These are phyloP conservation scores for Fraxinus anomala DNA, from an alignment of 257 asterid genomes.

Conservation along the genomic window DNA sequence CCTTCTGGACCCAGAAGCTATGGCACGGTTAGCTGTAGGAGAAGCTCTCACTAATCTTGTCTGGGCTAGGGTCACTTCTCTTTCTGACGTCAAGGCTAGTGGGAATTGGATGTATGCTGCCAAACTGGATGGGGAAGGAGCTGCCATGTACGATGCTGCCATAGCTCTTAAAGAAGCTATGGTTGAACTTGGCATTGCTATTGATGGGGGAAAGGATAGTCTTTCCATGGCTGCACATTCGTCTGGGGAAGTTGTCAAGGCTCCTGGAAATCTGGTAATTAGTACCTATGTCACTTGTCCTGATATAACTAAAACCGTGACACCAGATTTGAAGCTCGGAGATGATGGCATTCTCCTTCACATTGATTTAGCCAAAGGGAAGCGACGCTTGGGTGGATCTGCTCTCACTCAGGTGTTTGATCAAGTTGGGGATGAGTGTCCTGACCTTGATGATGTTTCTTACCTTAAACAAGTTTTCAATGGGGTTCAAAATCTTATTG, in stretches of 20 bases:
- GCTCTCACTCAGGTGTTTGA: slow-evolving; percentile 90
- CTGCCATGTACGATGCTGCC: slow-evolving; percentile 94
- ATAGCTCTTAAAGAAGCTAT: slow-evolving; percentile 87
- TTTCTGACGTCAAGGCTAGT: slow-evolving; percentile 86
- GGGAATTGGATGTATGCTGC: slow-evolving; percentile 99
- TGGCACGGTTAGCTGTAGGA: slow-evolving; percentile 91
- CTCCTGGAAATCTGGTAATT: slow-evolving; percentile 92
- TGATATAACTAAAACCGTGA: slow-evolving; percentile 86
- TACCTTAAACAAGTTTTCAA: slow-evolving; percentile 74
- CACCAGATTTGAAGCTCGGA: slow-evolving; percentile 84
- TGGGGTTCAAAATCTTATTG: slow-evolving; percentile 68
- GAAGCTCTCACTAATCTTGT: slow-evolving; percentile 93
- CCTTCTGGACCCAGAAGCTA: slow-evolving; percentile 82
- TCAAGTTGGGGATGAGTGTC: slow-evolving; percentile 82
- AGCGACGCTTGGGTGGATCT: slow-evolving; percentile 84
- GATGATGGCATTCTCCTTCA: slow-evolving; percentile 81
- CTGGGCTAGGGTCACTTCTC: slow-evolving; percentile 87
- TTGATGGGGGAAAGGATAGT: slow-evolving; percentile 96
- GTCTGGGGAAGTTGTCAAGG: slow-evolving; percentile 86
- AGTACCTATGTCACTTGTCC: slow-evolving; percentile 93
- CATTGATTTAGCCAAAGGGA: slow-evolving; percentile 85
- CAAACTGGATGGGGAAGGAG: slow-evolving; percentile 95
- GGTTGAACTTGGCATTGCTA: slow-evolving; percentile 93
- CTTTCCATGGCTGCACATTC: slow-evolving; percentile 95
- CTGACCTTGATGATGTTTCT: slow-evolving; percentile 81